phyloP scores from a whole-genome alignment of 2,329 filamentous ascomycete species.

The Balansia obtecta region DNA sequence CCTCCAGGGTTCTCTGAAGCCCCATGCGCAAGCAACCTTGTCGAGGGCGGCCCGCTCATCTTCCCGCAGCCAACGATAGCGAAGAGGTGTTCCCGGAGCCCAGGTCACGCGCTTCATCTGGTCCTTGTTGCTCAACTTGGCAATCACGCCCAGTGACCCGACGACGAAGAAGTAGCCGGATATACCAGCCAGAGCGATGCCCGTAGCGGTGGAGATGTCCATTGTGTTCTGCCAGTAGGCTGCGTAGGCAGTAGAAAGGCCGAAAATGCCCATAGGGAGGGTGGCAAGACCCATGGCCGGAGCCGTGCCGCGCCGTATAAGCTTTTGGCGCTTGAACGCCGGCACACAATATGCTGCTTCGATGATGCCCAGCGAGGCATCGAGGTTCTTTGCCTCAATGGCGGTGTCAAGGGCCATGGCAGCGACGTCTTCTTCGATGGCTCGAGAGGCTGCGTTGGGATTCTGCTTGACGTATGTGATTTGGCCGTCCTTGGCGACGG shows the following conservation, averaged over 20 bases:
- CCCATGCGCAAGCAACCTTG: constrained; percentile 77
- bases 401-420: constrained; percentile 66
- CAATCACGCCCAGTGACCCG: constrained; percentile 69
- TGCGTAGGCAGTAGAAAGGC: constrained; percentile 44
- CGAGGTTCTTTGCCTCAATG: constrained; percentile 65
- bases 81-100: constrained; percentile 68
- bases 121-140: constrained; percentile 78
- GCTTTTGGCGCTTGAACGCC: constrained; percentile 55
- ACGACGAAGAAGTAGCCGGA: constrained; percentile 75
- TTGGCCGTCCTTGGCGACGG: constrained; percentile 44
- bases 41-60: constrained; percentile 84
- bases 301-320: constrained; percentile 49
- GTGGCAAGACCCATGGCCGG: constrained; percentile 45
- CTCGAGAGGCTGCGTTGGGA: constrained; percentile 56
- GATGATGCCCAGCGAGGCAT: constrained; percentile 64
- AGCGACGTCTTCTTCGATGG: constrained; percentile 59
- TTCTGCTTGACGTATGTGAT: constrained; percentile 50
- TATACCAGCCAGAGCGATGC: constrained; percentile 67
- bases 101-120: constrained; percentile 92
- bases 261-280: constrained; percentile 57
- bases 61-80: constrained; percentile 75
- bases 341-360: constrained; percentile 54
- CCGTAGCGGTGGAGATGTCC: constrained; percentile 61
- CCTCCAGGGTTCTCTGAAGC: constrained; percentile 69
- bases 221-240: constrained; percentile 50